A percentile compares a stretch with the other conserved stretches of the same genome.
Evolutionary conservation across 768 basidiomycete genomes (phyloP).

Genomic region (Boletus vermiculosoides): DNA sequence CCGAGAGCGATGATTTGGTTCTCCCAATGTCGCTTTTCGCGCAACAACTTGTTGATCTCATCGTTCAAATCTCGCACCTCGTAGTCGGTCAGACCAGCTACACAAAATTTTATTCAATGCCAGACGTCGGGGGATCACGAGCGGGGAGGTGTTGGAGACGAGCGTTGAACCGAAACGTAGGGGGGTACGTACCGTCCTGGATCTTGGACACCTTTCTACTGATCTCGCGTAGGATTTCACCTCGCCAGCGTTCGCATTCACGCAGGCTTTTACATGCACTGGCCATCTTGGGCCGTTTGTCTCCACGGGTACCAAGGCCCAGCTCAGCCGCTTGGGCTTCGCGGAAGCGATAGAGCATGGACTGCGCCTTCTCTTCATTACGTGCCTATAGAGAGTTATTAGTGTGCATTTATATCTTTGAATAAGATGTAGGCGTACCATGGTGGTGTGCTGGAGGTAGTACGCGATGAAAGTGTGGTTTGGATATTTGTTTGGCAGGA

Average conservation of each 20-base stretch:
- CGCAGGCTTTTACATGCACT: conserved; percentile 86
- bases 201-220: conserved; percentile 97
- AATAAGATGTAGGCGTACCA: conserved; percentile 8
- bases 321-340: conserved; percentile 96
- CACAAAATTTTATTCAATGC: neutral
- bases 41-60: conserved; percentile 93
- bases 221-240: conserved; percentile 92
- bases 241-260: conserved; percentile 95
- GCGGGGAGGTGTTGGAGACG: neutral
- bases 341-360: conserved; percentile 92
- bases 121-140: neutral
- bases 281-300: conserved; percentile 90
- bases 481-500: conserved; percentile 23
- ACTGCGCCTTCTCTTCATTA: conserved; percentile 98
- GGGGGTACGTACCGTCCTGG: conserved; percentile 71
- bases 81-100: conserved; percentile 92
- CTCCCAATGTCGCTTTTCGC: conserved; percentile 98
- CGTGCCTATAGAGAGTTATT: conserved; percentile 58
- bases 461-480: neutral
- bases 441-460: conserved; percentile 2
- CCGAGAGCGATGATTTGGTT: conserved; percentile 96
- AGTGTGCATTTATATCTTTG: neutral
- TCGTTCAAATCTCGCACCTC: conserved; percentile 96
- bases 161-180: neutral
- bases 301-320: conserved; percentile 80